A percentile compares a stretch with the other conserved stretches of the same genome.
phyloP scores from a whole-genome alignment of 345 rosid genomes.

The Eucalyptus sp. region DNA sequence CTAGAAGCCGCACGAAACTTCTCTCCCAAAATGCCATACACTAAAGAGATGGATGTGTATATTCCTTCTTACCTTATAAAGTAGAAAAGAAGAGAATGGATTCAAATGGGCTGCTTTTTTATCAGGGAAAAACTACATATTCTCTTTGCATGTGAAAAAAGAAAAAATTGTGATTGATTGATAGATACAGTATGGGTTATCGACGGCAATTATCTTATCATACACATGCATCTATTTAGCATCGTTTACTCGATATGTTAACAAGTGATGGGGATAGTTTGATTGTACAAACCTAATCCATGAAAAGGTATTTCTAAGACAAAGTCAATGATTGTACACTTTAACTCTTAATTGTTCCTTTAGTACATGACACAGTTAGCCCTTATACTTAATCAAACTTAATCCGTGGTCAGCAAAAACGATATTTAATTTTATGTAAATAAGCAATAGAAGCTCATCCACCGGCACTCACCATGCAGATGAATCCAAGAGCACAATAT shows the following conservation, averaged over 20 bases:
- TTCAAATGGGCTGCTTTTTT: neutral
- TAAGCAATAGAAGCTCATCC: neutral
- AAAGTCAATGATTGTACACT: neutral
- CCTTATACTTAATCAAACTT: neutral
- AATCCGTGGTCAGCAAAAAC: neutral
- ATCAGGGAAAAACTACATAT: neutral
- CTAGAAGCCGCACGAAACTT: neutral
- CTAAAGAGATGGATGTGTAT: neutral
- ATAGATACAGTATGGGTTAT: neutral
- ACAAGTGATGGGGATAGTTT: neutral
- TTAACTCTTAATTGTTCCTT: neutral
- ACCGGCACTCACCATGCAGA: accelerated
- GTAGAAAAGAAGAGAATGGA: neutral
- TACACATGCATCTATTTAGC: neutral
- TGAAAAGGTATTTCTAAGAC: neutral
- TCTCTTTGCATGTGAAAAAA: neutral
- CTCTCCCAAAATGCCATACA: neutral
- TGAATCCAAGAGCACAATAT: neutral
- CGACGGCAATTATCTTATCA: neutral
- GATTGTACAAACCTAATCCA: neutral
- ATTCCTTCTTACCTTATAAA: neutral
- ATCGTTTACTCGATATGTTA: neutral
- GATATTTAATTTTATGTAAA: neutral
- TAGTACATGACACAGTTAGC: neutral
- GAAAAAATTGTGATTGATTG: neutral